Conservation (phyloP, 1,139 yeast genomes). For the Yamadazyma spencermartinsiae region DNA sequence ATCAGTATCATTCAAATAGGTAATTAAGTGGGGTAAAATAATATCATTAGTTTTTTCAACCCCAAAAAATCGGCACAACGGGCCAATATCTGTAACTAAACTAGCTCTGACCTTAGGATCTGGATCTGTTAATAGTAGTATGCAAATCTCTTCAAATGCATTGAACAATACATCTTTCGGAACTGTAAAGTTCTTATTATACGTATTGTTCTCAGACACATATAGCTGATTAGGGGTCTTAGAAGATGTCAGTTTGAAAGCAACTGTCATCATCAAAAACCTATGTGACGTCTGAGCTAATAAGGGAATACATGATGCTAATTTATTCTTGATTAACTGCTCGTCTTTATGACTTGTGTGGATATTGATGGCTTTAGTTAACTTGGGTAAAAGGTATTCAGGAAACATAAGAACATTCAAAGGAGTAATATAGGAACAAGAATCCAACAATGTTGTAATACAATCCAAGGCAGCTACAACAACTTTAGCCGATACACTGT, state of each 20-base stretch:
- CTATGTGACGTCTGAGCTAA: slow-evolving; percentile 63
- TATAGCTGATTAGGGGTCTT: slow-evolving; percentile 1
- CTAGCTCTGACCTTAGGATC: slow-evolving; percentile 69
- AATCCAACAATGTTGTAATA: slow-evolving; percentile 59
- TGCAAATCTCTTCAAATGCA: slow-evolving; percentile 65
- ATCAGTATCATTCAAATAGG: slow-evolving; percentile 82
- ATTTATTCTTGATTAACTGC: slow-evolving; percentile 54
- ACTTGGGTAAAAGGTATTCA: slow-evolving; percentile 78
- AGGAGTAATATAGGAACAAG: slow-evolving; percentile 71
- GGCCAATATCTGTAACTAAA: slow-evolving; percentile 64
- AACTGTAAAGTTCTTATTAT: slow-evolving; percentile 13
- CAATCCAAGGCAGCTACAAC: slow-evolving; percentile 59
- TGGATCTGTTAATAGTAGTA: slow-evolving; percentile 67
- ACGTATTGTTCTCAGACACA: slow-evolving; percentile 12
- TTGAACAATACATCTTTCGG: slow-evolving; percentile 31
- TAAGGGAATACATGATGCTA: slow-evolving; percentile 74
- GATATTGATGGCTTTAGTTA: slow-evolving; percentile 42
- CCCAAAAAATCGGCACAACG: slow-evolving; percentile 81
- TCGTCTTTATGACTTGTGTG: slow-evolving; percentile 21
- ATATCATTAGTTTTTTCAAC: slow-evolving; percentile 85
- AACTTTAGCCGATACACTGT: slow-evolving; percentile 38
- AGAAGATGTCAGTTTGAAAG: slow-evolving; percentile 33
- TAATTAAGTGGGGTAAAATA: slow-evolving; percentile 84
- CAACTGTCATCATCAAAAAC: slow-evolving; percentile 66
- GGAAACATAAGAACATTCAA: slow-evolving; percentile 74